Percentiles rank a stretch among this genome's conserved stretches.
phyloP scores from a whole-genome alignment of 768 basidiomycete species.

The Tricholoma matsutake region DNA sequence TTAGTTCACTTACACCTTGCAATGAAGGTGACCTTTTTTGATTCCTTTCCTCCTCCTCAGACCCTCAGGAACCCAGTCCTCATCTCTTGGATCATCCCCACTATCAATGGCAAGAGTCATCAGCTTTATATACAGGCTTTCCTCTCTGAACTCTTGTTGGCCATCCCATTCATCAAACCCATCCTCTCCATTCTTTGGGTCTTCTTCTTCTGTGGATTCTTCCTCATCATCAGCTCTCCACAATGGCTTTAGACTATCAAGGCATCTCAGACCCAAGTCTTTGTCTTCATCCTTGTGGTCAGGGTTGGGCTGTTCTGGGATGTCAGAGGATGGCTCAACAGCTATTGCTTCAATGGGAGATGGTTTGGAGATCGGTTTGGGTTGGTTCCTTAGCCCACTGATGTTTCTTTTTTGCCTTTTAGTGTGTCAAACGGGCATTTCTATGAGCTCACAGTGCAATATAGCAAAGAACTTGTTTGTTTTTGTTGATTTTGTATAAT shows the following conservation, averaged over 20 bases:
- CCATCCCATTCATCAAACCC: constrained; percentile 1
- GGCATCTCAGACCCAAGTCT: not conserved
- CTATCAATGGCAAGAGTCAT: constrained; percentile 2
- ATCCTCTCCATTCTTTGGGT: not conserved
- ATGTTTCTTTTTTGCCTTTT: not conserved
- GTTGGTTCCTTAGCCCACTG: not conserved
- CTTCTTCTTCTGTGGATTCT: not conserved
- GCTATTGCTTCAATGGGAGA: not conserved
- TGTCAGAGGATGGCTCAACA: not conserved
- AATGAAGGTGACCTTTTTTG: not conserved
- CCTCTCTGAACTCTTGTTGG: not conserved
- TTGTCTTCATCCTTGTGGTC: not conserved
- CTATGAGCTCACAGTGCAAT: not conserved
- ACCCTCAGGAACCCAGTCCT: constrained; percentile 3
- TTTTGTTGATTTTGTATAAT: constrained; percentile 2
- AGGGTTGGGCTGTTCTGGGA: not conserved
- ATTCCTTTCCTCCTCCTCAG: not conserved
- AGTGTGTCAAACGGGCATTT: not conserved
- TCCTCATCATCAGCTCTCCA: constrained; percentile 1
- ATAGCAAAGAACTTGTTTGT: not conserved
- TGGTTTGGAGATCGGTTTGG: not conserved
- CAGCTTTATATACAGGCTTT: not conserved
- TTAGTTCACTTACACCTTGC: not conserved
- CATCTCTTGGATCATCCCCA: constrained; percentile 9
- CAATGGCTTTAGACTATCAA: not conserved